Percentiles rank a stretch among this genome's conserved stretches.
These are phyloP conservation scores for Cichorium intybus DNA, from an alignment of 140 eudicot genomes.

Conservation along the genomic window DNA sequence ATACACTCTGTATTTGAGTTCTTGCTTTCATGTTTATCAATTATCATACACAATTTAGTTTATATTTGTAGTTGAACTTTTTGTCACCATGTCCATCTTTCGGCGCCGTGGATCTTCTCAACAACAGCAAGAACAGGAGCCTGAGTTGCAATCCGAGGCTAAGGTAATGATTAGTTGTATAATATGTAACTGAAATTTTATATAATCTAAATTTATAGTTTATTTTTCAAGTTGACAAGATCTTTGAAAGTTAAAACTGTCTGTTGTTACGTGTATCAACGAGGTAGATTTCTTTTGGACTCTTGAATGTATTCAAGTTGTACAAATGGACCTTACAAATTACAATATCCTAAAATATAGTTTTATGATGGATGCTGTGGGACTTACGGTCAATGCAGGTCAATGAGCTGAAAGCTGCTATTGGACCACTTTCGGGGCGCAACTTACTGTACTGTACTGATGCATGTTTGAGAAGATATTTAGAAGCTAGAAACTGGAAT, in stretches of 20 bases:
- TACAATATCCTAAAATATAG: too few relatives aligned
- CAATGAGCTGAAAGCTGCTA: conserved; percentile 61
- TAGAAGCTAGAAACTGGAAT: conserved; percentile 83
- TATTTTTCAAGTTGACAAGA: not conserved
- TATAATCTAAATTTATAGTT: not conserved
- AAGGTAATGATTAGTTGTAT: conserved; percentile 35
- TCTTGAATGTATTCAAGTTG: too few relatives aligned
- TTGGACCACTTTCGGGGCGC: conserved; percentile 70
- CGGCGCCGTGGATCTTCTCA: conserved; percentile 62
- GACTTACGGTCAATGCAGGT: conserved; percentile 37
- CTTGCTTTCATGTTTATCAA: not conserved
- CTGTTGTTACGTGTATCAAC: not conserved
- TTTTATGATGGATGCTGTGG: not conserved
- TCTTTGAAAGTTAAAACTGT: not conserved
- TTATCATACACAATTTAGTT: not conserved
- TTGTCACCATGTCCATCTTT: conserved; percentile 45
- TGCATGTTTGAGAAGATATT: conserved; percentile 70
- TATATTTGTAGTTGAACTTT: conserved; percentile 9
- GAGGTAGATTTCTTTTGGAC: too few relatives aligned
- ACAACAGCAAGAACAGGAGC: conserved; percentile 43
- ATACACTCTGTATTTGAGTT: not conserved
- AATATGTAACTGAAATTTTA: not conserved
- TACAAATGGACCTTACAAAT: too few relatives aligned
- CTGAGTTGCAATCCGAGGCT: conserved; percentile 47
- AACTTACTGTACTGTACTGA: conserved; percentile 52